Evolutionary conservation across 2,329 filamentous ascomycete species (phyloP), one percentile per base, ranked within the genome.

Genomic region (Tolypocladium endophyticum): DNA sequence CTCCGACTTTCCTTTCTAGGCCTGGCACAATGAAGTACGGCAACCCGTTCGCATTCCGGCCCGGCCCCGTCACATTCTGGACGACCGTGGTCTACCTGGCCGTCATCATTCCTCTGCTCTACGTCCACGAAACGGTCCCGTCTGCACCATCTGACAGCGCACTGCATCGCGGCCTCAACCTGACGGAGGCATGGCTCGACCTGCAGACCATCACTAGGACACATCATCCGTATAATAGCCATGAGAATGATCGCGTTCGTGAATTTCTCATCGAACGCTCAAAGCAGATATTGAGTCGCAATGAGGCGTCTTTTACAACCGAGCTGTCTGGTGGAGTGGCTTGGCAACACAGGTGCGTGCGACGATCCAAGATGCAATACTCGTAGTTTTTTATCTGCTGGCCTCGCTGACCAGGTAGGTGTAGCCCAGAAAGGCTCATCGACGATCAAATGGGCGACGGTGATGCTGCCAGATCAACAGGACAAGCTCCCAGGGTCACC

Each of bases 181-280:
- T 97, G 58, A 88, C 87, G 2, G 86, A 95, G 74, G 91, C 93
- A 43, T 97, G 92, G 92, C 74, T 80, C 16, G 92, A 97, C 70
- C 79, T 99, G 38, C 85, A 91, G 62, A 77, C 80, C 59, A 80
- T 99, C 56, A 93, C 88, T 39, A 80, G 80, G 63, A 79, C 81
- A 1, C 94, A 89, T 70, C 94, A 96, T 71, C 93, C 94, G 0
- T 96, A 90, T 77, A 97, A 96, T 74, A 92, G 88, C 65, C 87
- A 81, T 61, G 80, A 84, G 61, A 97, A 97, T 71, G 92, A 96
- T 66, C 77, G 85, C 30, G 86, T 97, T 39, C 86, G 90, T 62
- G 77, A 83, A 39, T 97, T 88, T 80, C 77, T 97, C 39, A 77
- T 97, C 62, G 68, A 76, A 23, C 84, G 92, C 61, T 83, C 96